Evolutionary conservation across 352 stramenopile species (phyloP), one percentile per base, ranked within the genome.

Genomic region (Globisporangium ultimum): DNA sequence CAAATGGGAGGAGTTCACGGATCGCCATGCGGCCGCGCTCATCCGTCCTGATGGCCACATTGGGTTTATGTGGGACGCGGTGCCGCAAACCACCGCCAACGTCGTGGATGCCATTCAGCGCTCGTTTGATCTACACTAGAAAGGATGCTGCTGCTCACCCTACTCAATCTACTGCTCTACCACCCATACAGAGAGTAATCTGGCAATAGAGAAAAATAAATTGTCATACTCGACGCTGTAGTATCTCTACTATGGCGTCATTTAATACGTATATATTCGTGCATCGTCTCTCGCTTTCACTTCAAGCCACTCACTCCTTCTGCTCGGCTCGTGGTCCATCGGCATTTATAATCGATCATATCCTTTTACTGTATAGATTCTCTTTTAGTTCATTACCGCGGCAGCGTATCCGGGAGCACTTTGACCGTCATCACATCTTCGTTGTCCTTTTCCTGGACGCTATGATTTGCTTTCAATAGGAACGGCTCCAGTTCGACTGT

Each of bases 31-130:
- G 2, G 84, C 79, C 24, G 70, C 75, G 34, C 71, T 96, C 21
- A 64, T 96, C 18, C 85, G 87, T 53, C 87, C 87, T 11, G 87
- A 96, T 60, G 84, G 85, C 34, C 85, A 95, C 56, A 61, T 96
- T 41, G 84, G 74, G n/a, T 69, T 57, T 7, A 51, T 94, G 13
- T 95, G 85, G 78, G 58, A 57, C 14, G 42, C 20, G 0, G 12
- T 36, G 7, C 13, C 49, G 3, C 15, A 38, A 28, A 43, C 60
- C 7, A 15, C 41, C 4, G 12, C 22, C 12, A 53, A 34, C n/a
- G 34, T 63, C 21, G 17, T 54, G 11, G 53, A 57, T 18, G 60
- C 60, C 14, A 5, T 66, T 24, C 53, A 52, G 14, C 47, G 51
- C 47, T 61, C 60, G 18, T 60, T 55, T 40, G 41, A 48, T 14